Percentiles rank a stretch among this genome's conserved stretches.
Evolutionary conservation across 139 green algal species (phyloP).

Genomic region (Haematococcus sp.): DNA sequence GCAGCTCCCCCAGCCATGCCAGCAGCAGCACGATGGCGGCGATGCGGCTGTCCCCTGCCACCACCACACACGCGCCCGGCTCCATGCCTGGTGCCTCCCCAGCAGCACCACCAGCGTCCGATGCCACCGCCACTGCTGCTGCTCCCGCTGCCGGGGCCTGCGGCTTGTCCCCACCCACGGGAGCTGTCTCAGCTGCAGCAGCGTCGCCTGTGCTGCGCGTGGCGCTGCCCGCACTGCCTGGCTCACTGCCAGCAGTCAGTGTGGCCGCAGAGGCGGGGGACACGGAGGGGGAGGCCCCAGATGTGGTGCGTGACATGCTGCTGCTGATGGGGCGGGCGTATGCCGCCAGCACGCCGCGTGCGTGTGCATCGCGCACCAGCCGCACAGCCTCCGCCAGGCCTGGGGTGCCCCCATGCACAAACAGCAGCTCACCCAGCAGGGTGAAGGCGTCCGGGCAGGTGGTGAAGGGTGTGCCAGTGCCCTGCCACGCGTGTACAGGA

Average conservation of each 20-base stretch:
- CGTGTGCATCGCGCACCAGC: conserved; percentile 10
- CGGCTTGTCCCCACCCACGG: no score
- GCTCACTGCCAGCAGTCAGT: no score
- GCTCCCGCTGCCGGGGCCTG: no score
- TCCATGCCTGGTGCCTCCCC: neutral
- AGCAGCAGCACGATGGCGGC: conserved; percentile 28
- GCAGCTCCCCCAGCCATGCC: conserved; percentile 14
- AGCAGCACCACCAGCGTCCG: no score
- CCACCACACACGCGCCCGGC: conserved; percentile 1
- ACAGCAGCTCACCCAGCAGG: conserved; percentile 32
- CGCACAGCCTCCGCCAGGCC: conserved; percentile 21
- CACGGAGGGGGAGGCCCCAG: no score
- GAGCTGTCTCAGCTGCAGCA: no score
- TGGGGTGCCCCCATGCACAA: conserved; percentile 17
- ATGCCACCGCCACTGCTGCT: no score
- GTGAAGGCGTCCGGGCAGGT: conserved; percentile 10
- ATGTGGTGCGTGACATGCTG: no score
- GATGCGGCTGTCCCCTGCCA: conserved; percentile 23
- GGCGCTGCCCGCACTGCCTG: no score
- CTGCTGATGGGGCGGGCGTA: neutral
- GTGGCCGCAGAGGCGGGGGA: no score
- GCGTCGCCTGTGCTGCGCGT: no score
- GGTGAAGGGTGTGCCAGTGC: neutral
- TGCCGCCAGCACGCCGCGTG: conserved; percentile 11
- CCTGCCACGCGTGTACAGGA: no score